Evolutionary conservation across 768 basidiomycete genomes (phyloP), one percentile per base, ranked within the genome.

Genomic region (Chalciporus sphaerocephalus): DNA sequence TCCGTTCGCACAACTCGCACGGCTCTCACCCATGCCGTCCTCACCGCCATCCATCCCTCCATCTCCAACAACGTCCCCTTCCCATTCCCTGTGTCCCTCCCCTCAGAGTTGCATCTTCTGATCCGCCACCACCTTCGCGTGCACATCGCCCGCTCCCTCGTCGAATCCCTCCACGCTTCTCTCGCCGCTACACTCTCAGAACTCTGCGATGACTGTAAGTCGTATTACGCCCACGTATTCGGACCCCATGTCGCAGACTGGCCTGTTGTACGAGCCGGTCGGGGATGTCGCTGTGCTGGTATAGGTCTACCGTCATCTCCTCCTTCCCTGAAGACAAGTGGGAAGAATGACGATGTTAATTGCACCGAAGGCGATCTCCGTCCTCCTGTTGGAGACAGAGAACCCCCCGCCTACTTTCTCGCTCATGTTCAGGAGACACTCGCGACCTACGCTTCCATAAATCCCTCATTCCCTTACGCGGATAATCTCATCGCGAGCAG

Each of bases 161-260:
- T 76, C 47, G 53, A 55, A 36, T 65, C 68, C 25, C 79, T 80
- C 22, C 60, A 67, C 16, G 47, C 59, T 20, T 73, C 74, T 34
- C 69, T 81, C 36, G 51, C 46, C 1, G 46, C 47, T 38, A 16
- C 60, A 7, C 58, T 67, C 37, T 27, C 48, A 3, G 46, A 53
- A 36, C 69, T 80, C 50, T 79, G 76, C 54, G 55, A 69, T 25
- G 72, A 79, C 46, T 79, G 76, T 59, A 64, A 69, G 51, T 65
- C 71, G 16, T 80, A 76, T 56, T 72, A 79, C 54, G 59, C 74
- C 17, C 75, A 78, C 46, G 75, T 81, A 20, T 80, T 73, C 50
- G 79, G 79, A 1, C 65, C 66, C 23, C 71, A 75, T 48, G 64
- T 79, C 8, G 78, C 74, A 58, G 68, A 74, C 37, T 81, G 79